Conservation (phyloP, 441 rosid genomes). For the Pelargonium cotyledonis region DNA sequence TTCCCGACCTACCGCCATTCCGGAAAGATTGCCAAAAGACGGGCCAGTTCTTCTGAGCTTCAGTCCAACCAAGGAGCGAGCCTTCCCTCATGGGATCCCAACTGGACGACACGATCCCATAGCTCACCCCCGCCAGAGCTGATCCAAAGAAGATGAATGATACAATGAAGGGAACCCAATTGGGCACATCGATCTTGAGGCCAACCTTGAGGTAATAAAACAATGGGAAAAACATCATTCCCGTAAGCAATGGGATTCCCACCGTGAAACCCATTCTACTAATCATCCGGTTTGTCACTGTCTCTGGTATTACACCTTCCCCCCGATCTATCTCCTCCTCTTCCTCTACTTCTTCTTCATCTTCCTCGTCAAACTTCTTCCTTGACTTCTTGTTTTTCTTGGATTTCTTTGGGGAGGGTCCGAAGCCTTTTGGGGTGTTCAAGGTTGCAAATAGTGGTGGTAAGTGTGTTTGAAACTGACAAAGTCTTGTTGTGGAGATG, state of each 20-base stretch:
- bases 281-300: conserved; percentile 88
- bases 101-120: conserved; percentile 82
- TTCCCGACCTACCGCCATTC: conserved; percentile 42
- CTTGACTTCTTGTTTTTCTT: conserved; percentile 37
- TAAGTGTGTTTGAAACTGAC: conserved; percentile 16
- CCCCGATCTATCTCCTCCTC: conserved; percentile 31
- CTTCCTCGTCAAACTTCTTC: conserved; percentile 8
- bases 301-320: conserved; percentile 69
- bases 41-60: conserved; percentile 89
- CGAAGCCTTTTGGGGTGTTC: conserved; percentile 73
- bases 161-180: conserved; percentile 78
- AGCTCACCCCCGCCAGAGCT: conserved; percentile 72
- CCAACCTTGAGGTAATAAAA: conserved; percentile 79
- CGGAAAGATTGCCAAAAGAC: conserved; percentile 84
- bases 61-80: conserved; percentile 81
- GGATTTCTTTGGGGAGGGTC: conserved; percentile 51
- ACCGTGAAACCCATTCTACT: conserved; percentile 71
- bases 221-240: conserved; percentile 73
- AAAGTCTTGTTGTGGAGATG: conserved; percentile 11
- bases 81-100: conserved; percentile 96
- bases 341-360: conserved; percentile 25
- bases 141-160: conserved; percentile 81
- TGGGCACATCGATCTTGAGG: conserved; percentile 68
- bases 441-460: conserved; percentile 39
- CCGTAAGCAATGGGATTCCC: conserved; percentile 63